These are phyloP conservation scores for Irineochytrium annulatum DNA, from an alignment of 192 early-diverging fungal genomes.

Conservation along the genomic window DNA sequence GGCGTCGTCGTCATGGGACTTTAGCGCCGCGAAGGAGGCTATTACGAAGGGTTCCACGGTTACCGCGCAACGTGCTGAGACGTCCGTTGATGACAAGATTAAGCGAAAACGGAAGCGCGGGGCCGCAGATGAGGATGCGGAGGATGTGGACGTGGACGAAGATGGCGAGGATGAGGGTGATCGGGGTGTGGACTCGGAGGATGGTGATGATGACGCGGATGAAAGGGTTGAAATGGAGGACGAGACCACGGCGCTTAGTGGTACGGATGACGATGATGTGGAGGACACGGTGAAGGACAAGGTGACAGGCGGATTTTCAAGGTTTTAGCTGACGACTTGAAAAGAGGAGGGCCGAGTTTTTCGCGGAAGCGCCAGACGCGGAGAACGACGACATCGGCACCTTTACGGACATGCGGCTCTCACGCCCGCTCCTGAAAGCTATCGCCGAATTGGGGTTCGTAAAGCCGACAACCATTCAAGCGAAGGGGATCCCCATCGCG, in stretches of 20 bases:
- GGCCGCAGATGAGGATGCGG: conserved; percentile 5
- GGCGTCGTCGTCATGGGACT: conserved; percentile 70
- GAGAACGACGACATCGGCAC: conserved; percentile 48
- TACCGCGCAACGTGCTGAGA: background rate
- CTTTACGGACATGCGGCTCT: conserved; percentile 88
- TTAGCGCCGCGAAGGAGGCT: conserved; percentile 70
- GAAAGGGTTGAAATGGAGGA: background rate
- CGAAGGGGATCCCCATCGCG: conserved; percentile 85
- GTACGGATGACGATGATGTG: conserved; percentile 17
- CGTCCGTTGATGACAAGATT: conserved; percentile 31
- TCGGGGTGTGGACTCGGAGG: conserved; percentile 7
- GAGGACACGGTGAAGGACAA: conserved; percentile 21
- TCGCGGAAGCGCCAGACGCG: conserved; percentile 24
- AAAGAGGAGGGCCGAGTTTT: conserved; percentile 46
- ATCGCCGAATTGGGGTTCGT: conserved; percentile 83
- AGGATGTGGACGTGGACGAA: conserved; percentile 23
- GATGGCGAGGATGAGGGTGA: conserved; percentile 13
- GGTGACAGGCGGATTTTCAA: background rate
- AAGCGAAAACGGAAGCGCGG: conserved; percentile 14
- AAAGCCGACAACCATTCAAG: conserved; percentile 94
- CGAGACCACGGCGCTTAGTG: conserved; percentile 9
- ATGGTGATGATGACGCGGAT: conserved; percentile 27
- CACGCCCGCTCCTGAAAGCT: conserved; percentile 91
- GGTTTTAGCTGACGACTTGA: background rate
- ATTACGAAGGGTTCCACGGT: conserved; percentile 36